These are phyloP conservation scores for Pseudocercospora eumusae DNA, from an alignment of 2,329 filamentous ascomycete species.

Conservation along the genomic window DNA sequence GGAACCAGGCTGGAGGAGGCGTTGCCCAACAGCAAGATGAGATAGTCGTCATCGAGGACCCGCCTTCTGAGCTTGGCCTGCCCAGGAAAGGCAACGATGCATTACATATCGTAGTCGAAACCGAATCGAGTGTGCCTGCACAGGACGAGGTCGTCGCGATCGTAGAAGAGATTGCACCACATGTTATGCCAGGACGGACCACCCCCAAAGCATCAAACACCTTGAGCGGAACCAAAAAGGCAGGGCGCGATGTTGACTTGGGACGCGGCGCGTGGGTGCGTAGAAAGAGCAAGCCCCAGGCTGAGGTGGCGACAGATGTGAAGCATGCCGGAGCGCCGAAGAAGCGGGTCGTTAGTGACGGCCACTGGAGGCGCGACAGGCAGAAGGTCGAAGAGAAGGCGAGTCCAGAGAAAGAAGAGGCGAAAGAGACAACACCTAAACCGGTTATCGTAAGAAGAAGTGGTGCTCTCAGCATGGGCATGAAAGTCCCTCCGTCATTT, in stretches of 20 bases:
- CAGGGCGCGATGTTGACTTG: conserved; percentile 36
- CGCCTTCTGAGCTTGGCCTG: conserved; percentile 5
- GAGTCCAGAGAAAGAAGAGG: conserved; percentile 28
- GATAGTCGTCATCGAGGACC: conserved; percentile 28
- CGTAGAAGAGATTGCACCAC: conserved; percentile 14
- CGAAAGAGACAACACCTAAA: conserved; percentile 35
- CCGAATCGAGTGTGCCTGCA: conserved; percentile 16
- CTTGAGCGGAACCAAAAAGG: conserved; percentile 24
- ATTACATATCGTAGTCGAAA: conserved; percentile 30
- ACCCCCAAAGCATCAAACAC: conserved; percentile 13
- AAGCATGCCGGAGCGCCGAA: conserved; percentile 67
- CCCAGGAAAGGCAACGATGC: conserved; percentile 14
- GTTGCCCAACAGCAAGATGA: conserved; percentile 34
- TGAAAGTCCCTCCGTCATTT: conserved; percentile 39
- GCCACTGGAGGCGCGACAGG: conserved; percentile 66
- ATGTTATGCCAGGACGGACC: conserved; percentile 11
- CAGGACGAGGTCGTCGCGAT: conserved; percentile 19
- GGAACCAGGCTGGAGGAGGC: conserved; percentile 37
- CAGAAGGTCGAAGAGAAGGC: conserved; percentile 29
- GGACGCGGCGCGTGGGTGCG: conserved; percentile 41
- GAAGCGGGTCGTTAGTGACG: conserved; percentile 90
- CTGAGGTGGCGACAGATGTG: conserved; percentile 48
- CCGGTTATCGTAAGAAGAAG: conserved; percentile 35
- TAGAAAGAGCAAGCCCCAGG: conserved; percentile 39
- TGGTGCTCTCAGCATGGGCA: conserved; percentile 36